These are phyloP conservation scores for Waltiozyma sp. DNA, from an alignment of 1,139 yeast genomes.

Conservation along the genomic window DNA sequence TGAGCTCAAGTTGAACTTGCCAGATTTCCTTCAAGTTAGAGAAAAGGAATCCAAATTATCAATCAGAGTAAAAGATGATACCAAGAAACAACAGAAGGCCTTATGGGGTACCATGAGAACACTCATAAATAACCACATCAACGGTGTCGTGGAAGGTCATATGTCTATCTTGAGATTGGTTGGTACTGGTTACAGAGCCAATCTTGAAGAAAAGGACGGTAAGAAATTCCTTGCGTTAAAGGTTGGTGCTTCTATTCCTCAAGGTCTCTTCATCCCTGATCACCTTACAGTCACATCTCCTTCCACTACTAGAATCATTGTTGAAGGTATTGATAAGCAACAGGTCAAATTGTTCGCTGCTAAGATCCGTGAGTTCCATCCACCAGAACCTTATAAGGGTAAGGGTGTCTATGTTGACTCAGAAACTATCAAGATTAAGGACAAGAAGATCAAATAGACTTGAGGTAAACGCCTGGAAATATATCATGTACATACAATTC, in stretches of 20 bases:
- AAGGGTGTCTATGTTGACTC: conserved; percentile 91
- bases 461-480: neutral
- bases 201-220: conserved; percentile 40
- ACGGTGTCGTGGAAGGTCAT: conserved; percentile 92
- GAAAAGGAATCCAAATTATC: conserved; percentile 29
- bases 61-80: conserved; percentile 48
- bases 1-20: conserved; percentile 47
- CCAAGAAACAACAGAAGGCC: conserved; percentile 59
- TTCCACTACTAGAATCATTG: conserved; percentile 73
- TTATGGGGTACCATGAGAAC: conserved; percentile 96
- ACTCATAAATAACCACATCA: conserved; percentile 60
- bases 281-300: conserved; percentile 71
- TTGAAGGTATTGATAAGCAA: conserved; percentile 85
- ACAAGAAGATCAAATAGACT: conserved; percentile 75
- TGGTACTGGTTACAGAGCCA: conserved; percentile 95
- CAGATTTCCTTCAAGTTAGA: conserved; percentile 52
- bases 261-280: conserved; percentile 56
- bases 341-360: conserved; percentile 86
- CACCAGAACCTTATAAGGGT: conserved; percentile 98
- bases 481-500: conserved; percentile 3
- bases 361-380: conserved; percentile 70
- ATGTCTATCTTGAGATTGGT: conserved; percentile 78
- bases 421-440: conserved; percentile 84
- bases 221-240: conserved; percentile 57
- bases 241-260: conserved; percentile 74